Evolutionary conservation across 2,329 filamentous ascomycete genomes (phyloP).

Genomic region (Penicillium sp.): DNA sequence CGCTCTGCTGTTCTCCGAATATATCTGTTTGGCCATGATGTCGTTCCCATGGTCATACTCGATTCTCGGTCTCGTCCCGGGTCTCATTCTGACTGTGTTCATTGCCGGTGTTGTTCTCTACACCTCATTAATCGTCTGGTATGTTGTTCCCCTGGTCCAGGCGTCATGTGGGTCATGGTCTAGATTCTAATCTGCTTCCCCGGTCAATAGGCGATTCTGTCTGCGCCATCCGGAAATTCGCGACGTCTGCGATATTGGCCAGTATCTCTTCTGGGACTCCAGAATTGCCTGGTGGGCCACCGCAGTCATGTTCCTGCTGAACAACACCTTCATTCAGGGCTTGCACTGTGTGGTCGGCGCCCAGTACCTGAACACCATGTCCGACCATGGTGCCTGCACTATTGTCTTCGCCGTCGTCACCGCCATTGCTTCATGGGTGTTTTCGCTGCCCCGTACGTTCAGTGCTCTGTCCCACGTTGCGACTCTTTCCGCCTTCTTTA

Average conservation of each 20-base stretch:
- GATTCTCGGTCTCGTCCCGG: slow-evolving; percentile 77
- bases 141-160: slow-evolving; percentile 19
- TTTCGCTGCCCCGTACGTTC: slow-evolving; percentile 81
- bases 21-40: slow-evolving; percentile 91
- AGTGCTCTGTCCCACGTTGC: slow-evolving; percentile 71
- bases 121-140: slow-evolving; percentile 65
- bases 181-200: background rate
- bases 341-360: slow-evolving; percentile 79
- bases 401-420: slow-evolving; percentile 72
- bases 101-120: slow-evolving; percentile 76
- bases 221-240: slow-evolving; percentile 82
- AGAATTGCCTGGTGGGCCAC: slow-evolving; percentile 63
- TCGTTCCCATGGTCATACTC: slow-evolving; percentile 93
- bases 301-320: slow-evolving; percentile 83
- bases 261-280: slow-evolving; percentile 85
- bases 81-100: slow-evolving; percentile 73
- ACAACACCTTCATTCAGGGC: slow-evolving; percentile 86
- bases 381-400: slow-evolving; percentile 65
- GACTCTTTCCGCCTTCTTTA: slow-evolving; percentile 75
- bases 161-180: background rate
- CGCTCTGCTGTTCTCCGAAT: slow-evolving; percentile 84
- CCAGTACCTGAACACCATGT: slow-evolving; percentile 87
- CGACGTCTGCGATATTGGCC: slow-evolving; percentile 92
- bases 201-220: slow-evolving; percentile 72
- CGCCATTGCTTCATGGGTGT: slow-evolving; percentile 67